Base-by-base conservation (phyloP, 1,284 basidiomycete genomes). In the Wallemia ichthyophaga region DNA sequence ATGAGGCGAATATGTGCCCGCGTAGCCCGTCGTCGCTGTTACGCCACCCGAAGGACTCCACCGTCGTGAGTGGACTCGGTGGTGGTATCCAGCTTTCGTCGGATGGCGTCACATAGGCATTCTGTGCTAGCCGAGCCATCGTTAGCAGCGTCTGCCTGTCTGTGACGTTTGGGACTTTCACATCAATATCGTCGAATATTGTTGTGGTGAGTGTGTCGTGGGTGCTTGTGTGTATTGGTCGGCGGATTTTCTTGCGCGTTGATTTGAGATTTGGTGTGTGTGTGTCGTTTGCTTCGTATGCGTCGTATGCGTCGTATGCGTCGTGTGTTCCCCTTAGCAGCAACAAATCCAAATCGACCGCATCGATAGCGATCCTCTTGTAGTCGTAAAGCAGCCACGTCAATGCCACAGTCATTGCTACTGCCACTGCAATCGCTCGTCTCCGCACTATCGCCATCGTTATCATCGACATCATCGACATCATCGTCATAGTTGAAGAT, bases 71-170 rank as follows among this genome's bases (percentile, higher is more conserved):
- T 3, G 7, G 37, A 13, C n/a, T 21, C n/a, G 37, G n/a, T 5
- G 37, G 37, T 48, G 11, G 13, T 48, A 48, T 48, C 37, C 37
- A 48, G 9, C 5, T 21, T 5, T 48, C 37, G 37, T 21, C n/a
- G n/a, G 9, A 3, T 21, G 7, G 37, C 5, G 7, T 11, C 11
- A 81, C 69, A 70, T 95, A 96, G 28, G 94, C 89, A 67, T 94
- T 86, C 64, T 80, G 83, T 26, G 86, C 79, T 85, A 98, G 95
- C 75, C 88, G 94, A 23, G 89, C 92, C 37, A 98, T 75, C 26
- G 79, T 73, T 15, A 85, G 73, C 24, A 98, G 71, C 1, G 86
- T 85, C 62, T 82, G 76, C 19, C 86, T 75, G 62, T 78, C 78
- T 57, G 80, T 78, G 17, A 85, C 75, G 67, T 96, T 78, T 5